Evolutionary conservation across 768 basidiomycete species (phyloP).

Genomic region (Termitomyces sp.): DNA sequence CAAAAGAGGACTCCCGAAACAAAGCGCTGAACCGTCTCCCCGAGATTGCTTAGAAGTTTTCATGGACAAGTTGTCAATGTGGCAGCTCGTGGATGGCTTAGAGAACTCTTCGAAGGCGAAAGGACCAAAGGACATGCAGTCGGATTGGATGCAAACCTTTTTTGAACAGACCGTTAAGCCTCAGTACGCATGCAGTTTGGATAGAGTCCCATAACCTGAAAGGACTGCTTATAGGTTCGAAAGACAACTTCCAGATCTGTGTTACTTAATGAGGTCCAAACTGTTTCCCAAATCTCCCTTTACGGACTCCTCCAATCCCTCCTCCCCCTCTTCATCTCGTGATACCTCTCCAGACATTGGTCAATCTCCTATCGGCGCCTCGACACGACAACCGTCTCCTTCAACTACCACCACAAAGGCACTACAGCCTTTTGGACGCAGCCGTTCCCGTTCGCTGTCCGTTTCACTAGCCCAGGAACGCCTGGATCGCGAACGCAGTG

Average conservation of each 20-base stretch:
- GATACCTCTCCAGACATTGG: constrained; percentile 23
- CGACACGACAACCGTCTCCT: constrained; percentile 15
- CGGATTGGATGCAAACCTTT: constrained; percentile 76
- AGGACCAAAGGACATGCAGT: constrained; percentile 23
- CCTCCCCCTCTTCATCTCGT: constrained; percentile 24
- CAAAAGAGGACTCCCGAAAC: constrained; percentile 22
- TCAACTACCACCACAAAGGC: constrained; percentile 17
- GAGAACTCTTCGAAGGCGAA: constrained; percentile 16
- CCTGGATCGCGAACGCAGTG: constrained; percentile 30
- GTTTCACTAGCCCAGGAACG: constrained; percentile 65
- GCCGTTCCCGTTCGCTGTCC: constrained; percentile 60
- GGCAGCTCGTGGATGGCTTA: constrained; percentile 57
- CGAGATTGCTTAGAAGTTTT: constrained; percentile 63
- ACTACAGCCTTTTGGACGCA: constrained; percentile 25
- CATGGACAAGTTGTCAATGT: constrained; percentile 77
- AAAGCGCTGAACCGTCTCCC: constrained; percentile 16
- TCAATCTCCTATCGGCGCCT: not conserved
- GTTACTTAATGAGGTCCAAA: constrained; percentile 56
- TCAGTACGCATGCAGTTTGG: constrained; percentile 38
- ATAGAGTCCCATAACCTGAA: not conserved
- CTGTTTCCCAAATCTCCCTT: constrained; percentile 64
- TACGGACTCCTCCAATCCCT: constrained; percentile 48
- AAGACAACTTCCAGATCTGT: constrained; percentile 43
- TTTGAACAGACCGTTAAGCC: constrained; percentile 62
- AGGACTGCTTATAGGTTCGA: constrained; percentile 43